These are phyloP conservation scores for Macrolepiota dolichaula DNA, from an alignment of 768 basidiomycete species.

Conservation along the genomic window DNA sequence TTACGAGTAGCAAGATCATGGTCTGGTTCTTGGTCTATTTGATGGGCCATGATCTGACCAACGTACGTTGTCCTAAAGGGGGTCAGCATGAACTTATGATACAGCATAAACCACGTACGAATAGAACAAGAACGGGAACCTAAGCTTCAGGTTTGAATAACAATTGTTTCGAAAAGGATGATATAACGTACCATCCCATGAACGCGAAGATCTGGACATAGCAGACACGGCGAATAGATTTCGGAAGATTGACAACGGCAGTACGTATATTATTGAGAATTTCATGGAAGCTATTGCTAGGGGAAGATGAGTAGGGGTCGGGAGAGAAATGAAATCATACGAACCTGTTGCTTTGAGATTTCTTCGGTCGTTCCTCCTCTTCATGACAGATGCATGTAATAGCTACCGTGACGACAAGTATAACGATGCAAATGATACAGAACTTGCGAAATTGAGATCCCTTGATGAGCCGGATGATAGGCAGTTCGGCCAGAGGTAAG, in stretches of 20 bases:
- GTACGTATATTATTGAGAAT: slow-evolving; percentile 75
- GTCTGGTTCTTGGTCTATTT: slow-evolving; percentile 71
- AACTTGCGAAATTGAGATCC: slow-evolving; percentile 96
- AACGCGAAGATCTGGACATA: slow-evolving; percentile 94
- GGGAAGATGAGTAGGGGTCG: neutral
- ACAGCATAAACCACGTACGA: slow-evolving; percentile 43
- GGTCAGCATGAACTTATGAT: neutral
- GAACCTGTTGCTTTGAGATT: slow-evolving; percentile 32
- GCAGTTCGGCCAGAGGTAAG: slow-evolving; percentile 78
- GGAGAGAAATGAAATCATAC: slow-evolving; percentile 21
- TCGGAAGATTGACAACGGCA: slow-evolving; percentile 73
- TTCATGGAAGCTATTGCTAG: slow-evolving; percentile 58
- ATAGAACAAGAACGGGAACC: slow-evolving; percentile 96
- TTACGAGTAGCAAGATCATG: slow-evolving; percentile 79
- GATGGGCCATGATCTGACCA: slow-evolving; percentile 89
- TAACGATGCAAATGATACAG: slow-evolving; percentile 78
- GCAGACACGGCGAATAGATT: slow-evolving; percentile 84
- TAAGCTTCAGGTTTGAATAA: slow-evolving; percentile 20
- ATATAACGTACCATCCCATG: slow-evolving; percentile 79
- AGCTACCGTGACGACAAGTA: slow-evolving; percentile 79
- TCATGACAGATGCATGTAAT: slow-evolving; percentile 86
- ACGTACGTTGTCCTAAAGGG: slow-evolving; percentile 80
- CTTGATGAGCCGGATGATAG: slow-evolving; percentile 76
- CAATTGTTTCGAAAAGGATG: neutral
- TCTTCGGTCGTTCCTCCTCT: slow-evolving; percentile 63